Evolutionary conservation across 768 basidiomycete genomes (phyloP), one percentile per base, ranked within the genome.

Genomic region (Tylopilus vinaceipallidus): DNA sequence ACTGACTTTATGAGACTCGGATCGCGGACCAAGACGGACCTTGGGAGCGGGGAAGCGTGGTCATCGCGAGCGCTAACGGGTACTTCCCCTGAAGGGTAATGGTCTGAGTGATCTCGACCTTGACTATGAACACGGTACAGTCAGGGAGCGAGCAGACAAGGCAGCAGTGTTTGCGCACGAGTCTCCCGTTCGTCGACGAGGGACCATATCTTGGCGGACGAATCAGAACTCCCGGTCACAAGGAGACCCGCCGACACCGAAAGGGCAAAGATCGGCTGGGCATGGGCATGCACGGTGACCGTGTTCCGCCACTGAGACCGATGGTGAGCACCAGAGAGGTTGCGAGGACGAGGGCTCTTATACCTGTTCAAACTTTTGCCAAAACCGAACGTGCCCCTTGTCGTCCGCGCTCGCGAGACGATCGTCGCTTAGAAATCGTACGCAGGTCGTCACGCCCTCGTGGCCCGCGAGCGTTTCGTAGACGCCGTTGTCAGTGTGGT

Each of bases 201-300:
- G 26, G 68, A 67, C 91, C 91, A 98, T 23, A 91, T 72, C 66
- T 88, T 91, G 36, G 95, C 75, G 1, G 71, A 70, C 1, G 84
- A 81, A 65, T 98, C 94, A 0, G 94, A 95, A 14, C 88, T 83
- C 1, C 90, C 93, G 0, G 91, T 91, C 3, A 86, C 75, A 9
- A 95, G 52, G 30, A 73, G 68, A 37, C 72, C 65, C 14, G 71
- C 73, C 43, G 74, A 69, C 2, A 75, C 71, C 34, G 76, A 80
- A 4, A 98, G 65, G 3, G 85, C 75, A 12, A 90, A 86, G 24
- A 98, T 78, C 1, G 89, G 76, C 45, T 80, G 76, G 16, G 68
- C 53, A 66, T 98, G 95, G 0, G 84, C 89, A 50, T 82, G 68
- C 3, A 78, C 55, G 26, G 69, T 71, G 11, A 58, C 58, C 1